A percentile compares a stretch with the other conserved stretches of the same genome.
Evolutionary conservation across 164 flowering plant species (phyloP).

Genomic region (Tetracentron sinense): DNA sequence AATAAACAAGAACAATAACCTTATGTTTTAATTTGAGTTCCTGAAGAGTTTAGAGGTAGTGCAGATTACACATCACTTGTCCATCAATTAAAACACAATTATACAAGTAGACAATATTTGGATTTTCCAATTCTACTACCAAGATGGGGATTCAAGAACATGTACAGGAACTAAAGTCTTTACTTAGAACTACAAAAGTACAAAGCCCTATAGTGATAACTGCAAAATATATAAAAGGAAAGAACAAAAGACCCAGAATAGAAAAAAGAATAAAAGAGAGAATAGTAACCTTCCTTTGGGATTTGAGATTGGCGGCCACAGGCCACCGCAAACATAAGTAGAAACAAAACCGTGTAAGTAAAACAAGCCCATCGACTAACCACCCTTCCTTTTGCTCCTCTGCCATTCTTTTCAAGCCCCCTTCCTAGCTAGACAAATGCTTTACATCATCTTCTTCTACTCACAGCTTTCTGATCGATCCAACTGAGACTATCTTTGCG

Average conservation of each 20-base stretch:
- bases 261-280: background rate
- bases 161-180: too few relatives aligned
- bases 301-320: background rate
- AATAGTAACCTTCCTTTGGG: background rate
- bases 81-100: too few relatives aligned
- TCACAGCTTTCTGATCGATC: constrained; percentile 16
- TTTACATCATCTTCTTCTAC: constrained; percentile 7
- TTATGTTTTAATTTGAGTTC: too few relatives aligned
- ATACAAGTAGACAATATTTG: too few relatives aligned
- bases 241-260: too few relatives aligned
- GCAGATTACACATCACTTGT: too few relatives aligned
- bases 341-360: background rate
- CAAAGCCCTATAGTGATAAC: background rate
- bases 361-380: constrained; percentile 7
- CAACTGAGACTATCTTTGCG: constrained; percentile 12
- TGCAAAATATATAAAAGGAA: background rate
- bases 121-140: too few relatives aligned
- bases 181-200: background rate
- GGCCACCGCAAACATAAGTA: background rate
- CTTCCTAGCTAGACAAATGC: background rate
- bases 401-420: constrained; percentile 6
- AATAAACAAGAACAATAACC: too few relatives aligned
- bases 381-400: constrained; percentile 6
- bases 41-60: too few relatives aligned
- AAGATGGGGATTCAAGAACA: background rate